Percentiles rank a stretch among this genome's conserved stretches.
Evolutionary conservation across 441 rosid species (phyloP).

Genomic region (Dalechampia spathulata): DNA sequence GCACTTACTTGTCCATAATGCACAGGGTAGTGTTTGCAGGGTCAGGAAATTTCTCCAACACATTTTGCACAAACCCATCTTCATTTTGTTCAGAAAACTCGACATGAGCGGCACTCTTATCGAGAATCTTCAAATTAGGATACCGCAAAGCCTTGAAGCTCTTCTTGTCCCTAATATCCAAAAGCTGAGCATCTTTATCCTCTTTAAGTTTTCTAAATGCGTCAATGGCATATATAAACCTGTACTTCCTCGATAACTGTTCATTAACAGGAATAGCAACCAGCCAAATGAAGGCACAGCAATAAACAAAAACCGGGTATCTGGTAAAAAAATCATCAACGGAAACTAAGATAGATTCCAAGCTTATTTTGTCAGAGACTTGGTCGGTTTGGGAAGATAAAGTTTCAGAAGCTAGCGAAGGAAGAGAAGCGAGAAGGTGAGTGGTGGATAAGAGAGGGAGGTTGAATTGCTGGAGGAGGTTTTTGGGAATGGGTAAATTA

Average conservation of each 20-base stretch:
- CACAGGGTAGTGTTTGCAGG: slow-evolving; percentile 19
- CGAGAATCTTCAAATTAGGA: slow-evolving; percentile 52
- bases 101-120: slow-evolving; percentile 46
- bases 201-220: slow-evolving; percentile 68
- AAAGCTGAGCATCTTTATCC: slow-evolving; percentile 54
- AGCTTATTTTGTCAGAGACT: slow-evolving; percentile 44
- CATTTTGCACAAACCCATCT: slow-evolving; percentile 25
- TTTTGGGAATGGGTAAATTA: neutral
- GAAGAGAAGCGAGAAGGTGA: slow-evolving; percentile 33
- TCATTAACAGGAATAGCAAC: slow-evolving; percentile 49
- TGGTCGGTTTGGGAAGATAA: slow-evolving; percentile 23
- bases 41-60: slow-evolving; percentile 15
- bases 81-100: slow-evolving; percentile 42
- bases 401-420: slow-evolving; percentile 50
- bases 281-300: slow-evolving; percentile 78
- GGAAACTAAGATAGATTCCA: slow-evolving; percentile 54
- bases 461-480: slow-evolving; percentile 12
- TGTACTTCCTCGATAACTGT: slow-evolving; percentile 59
- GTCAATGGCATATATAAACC: slow-evolving; percentile 46
- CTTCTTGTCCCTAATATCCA: slow-evolving; percentile 68
- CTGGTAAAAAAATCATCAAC: slow-evolving; percentile 63
- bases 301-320: slow-evolving; percentile 82
- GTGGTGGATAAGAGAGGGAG: slow-evolving; percentile 29
- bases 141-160: slow-evolving; percentile 53
- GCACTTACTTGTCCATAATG: slow-evolving; percentile 25